Base-by-base conservation (phyloP, 2,329 filamentous ascomycete genomes). In the Aspergillus pseudoterreus region DNA sequence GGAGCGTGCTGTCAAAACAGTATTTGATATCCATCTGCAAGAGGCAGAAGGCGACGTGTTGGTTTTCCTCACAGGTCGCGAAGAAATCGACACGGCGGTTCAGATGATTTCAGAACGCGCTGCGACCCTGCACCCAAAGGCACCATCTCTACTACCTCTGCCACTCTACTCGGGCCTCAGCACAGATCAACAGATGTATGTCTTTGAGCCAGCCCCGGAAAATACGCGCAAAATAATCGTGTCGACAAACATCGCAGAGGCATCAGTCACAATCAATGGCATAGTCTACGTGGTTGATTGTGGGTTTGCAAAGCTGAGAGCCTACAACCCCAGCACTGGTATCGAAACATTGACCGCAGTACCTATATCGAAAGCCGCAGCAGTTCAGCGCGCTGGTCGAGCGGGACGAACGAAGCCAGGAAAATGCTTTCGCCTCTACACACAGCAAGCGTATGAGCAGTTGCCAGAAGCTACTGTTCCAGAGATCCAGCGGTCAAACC, bases 211-310 rank as follows among this genome's bases (percentile, higher is more conserved):
- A 49, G 77, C 91, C 2, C 84, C 89, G 0, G 85, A 89, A 54
- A 86, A 92, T 53, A 92, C 86, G 1, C 82, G 94, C 39, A 97
- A 97, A 67, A 88, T 96, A 36, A 88, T 99, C 33, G 86, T 96
- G 58, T 87, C 90, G 4, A 97, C 94, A 52, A 97, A 97, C 67
- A 96, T 97, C 57, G 91, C 94, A 11, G 94, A 99, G 75, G 92
- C 94, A 4, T 96, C 90, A 1, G 87, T 99, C 41, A 97, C 94
- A 14, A 95, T 97, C 50, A 86, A 94, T 48, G 91, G 90, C 2
- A 92, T 97, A 54, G 85, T 91, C 49, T 95, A 90, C 64, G 92
- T 99, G 5, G 76, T 97, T 45, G 94, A 99, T 69, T 86, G 83
- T 48, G 94, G 94, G 1, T 96, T 90, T 65, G 91, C 95, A 58